A percentile compares a stretch with the other conserved stretches of the same genome.
These are phyloP conservation scores for Aspergillus ostianus DNA, from an alignment of 495 filamentous ascomycete species.

Conservation along the genomic window DNA sequence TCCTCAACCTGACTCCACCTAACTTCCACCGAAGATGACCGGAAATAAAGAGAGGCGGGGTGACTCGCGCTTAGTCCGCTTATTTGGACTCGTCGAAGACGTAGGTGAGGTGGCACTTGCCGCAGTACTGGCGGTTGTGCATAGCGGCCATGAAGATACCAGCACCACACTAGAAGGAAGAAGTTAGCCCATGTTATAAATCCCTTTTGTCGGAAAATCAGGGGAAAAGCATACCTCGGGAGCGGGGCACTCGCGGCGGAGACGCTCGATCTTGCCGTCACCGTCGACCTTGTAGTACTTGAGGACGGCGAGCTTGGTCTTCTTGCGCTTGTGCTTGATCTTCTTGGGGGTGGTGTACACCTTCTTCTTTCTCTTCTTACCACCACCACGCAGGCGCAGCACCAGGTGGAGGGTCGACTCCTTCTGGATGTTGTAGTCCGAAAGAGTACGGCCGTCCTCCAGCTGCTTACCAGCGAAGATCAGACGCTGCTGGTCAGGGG, in stretches of 20 bases:
- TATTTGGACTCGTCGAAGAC: conserved; percentile 90
- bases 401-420: conserved; percentile 99
- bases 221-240: conserved; percentile 66
- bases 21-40: conserved; percentile 20
- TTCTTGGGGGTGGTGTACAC: conserved; percentile 99
- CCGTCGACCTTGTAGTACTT: conserved; percentile 99
- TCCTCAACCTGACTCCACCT: conserved; percentile 18
- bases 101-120: conserved; percentile 98
- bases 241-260: conserved; percentile 92
- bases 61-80: conserved; percentile 26
- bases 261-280: conserved; percentile 99
- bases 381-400: conserved; percentile 92
- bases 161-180: conserved; percentile 75
- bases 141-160: conserved; percentile 99
- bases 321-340: conserved; percentile 99
- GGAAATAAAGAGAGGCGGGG: conserved; percentile 20
- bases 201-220: background rate
- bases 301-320: conserved; percentile 98
- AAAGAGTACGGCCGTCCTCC: conserved; percentile 98
- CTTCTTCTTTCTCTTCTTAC: conserved; percentile 99
- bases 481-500: conserved; percentile 99
- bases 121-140: conserved; percentile 99
- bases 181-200: conserved; percentile 24
- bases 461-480: conserved; percentile 99
- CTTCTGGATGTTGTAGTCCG: conserved; percentile 99